Evolutionary conservation across 345 rosid species (phyloP).

Genomic region (Aquilaria malaccensis): DNA sequence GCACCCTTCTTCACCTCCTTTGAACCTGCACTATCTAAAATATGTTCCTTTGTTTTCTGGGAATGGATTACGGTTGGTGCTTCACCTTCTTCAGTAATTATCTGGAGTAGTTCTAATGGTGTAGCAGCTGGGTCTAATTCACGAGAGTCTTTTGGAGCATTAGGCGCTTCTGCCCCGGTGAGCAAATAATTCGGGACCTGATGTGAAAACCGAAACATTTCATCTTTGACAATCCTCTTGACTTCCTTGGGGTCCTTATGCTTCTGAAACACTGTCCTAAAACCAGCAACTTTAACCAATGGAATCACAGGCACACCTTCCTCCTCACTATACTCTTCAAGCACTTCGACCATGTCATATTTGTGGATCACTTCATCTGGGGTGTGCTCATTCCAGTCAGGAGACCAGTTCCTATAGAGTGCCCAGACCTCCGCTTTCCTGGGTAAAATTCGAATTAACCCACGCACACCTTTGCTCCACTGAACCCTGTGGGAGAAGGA

Average conservation of each 20-base stretch:
- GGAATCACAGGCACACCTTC: slow-evolving; percentile 46
- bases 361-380: slow-evolving; percentile 59
- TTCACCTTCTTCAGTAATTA: slow-evolving; percentile 19
- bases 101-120: slow-evolving; percentile 55
- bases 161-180: slow-evolving; percentile 65
- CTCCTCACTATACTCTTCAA: slow-evolving; percentile 59
- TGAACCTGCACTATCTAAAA: background rate
- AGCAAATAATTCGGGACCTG: slow-evolving; percentile 78
- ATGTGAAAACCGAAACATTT: slow-evolving; percentile 94
- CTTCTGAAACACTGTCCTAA: slow-evolving; percentile 55
- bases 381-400: slow-evolving; percentile 67
- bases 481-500: slow-evolving; percentile 80
- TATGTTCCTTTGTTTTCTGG: slow-evolving; percentile 11
- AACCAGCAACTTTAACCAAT: slow-evolving; percentile 70
- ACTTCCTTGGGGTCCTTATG: slow-evolving; percentile 33
- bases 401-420: slow-evolving; percentile 76
- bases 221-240: slow-evolving; percentile 49
- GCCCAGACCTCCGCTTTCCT: slow-evolving; percentile 90
- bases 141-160: slow-evolving; percentile 55
- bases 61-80: slow-evolving; percentile 12
- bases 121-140: slow-evolving; percentile 97
- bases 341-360: slow-evolving; percentile 92
- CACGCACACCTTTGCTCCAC: slow-evolving; percentile 65
- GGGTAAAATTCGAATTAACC: slow-evolving; percentile 62
- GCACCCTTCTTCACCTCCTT: slow-evolving; percentile 4